A percentile compares a stretch with the other conserved stretches of the same genome.
phyloP scores from a whole-genome alignment of 805 yeast genomes.

The Starmerella vitae region DNA sequence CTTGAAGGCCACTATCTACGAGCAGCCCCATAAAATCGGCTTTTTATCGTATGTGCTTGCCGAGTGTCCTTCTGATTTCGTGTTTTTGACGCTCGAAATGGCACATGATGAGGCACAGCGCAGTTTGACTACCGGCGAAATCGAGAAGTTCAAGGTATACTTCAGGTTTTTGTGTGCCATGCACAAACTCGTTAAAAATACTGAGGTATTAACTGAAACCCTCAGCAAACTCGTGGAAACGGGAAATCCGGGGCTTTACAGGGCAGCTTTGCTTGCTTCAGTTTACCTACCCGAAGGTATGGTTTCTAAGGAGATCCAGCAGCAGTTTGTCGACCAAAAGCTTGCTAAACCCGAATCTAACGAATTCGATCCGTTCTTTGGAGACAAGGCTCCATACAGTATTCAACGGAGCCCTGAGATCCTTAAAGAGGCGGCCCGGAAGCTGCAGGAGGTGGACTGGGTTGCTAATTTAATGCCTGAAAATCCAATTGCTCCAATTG shows the following conservation, averaged over 20 bases:
- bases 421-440: slow-evolving; percentile 17
- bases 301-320: slow-evolving; percentile 6
- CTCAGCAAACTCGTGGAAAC: not conserved
- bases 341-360: not conserved
- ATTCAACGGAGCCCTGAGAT: slow-evolving; percentile 26
- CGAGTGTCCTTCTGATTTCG: slow-evolving; percentile 35
- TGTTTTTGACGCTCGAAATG: slow-evolving; percentile 54
- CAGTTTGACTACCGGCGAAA: slow-evolving; percentile 36
- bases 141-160: slow-evolving; percentile 58
- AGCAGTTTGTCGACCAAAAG: slow-evolving; percentile 2
- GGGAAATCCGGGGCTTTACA: slow-evolving; percentile 24
- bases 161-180: slow-evolving; percentile 58
- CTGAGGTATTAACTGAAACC: slow-evolving; percentile 30
- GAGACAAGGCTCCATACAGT: slow-evolving; percentile 22
- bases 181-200: slow-evolving; percentile 40
- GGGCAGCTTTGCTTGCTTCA: slow-evolving; percentile 13
- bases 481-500: slow-evolving; percentile 7
- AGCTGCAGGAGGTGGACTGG: slow-evolving; percentile 20
- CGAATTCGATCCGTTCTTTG: slow-evolving; percentile 12
- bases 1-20: slow-evolving; percentile 54
- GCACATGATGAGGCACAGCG: slow-evolving; percentile 52
- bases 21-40: slow-evolving; percentile 83
- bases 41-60: slow-evolving; percentile 50
- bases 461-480: slow-evolving; percentile 16
- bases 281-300: slow-evolving; percentile 12